A percentile compares a stretch with the other conserved stretches of the same genome.
phyloP scores from a whole-genome alignment of 176 grass and related monocot genomes.

The Hyparrhenia diplandra region DNA sequence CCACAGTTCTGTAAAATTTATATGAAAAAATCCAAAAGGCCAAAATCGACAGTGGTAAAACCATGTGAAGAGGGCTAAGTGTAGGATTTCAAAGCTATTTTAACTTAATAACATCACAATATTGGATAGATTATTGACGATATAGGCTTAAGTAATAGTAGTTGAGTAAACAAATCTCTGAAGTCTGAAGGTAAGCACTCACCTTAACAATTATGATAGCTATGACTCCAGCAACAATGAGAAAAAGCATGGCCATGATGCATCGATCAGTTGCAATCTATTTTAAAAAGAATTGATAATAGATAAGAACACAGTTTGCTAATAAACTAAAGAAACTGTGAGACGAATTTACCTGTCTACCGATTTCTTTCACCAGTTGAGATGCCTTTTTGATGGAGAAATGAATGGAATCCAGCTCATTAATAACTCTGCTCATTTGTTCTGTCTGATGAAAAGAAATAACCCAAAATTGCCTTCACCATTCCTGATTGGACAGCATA shows the following conservation, averaged over 20 bases:
- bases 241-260: conserved; percentile 93
- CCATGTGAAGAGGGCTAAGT: not conserved
- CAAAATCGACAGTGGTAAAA: not conserved
- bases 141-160: not conserved
- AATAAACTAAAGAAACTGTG: not conserved
- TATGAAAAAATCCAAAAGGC: conserved; percentile 5
- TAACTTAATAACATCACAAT: not conserved
- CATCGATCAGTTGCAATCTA: conserved; percentile 90
- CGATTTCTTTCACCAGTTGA: conserved; percentile 90
- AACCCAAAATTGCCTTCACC: not conserved
- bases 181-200: conserved; percentile 14
- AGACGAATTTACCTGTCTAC: conserved; percentile 56
- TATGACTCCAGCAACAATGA: conserved; percentile 94
- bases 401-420: conserved; percentile 97
- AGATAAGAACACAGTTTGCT: not conserved
- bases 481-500: not conserved
- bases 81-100: not conserved
- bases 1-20: not conserved
- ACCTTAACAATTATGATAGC: conserved; percentile 92
- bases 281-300: not conserved
- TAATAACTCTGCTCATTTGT: conserved; percentile 95
- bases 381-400: conserved; percentile 97
- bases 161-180: not conserved
- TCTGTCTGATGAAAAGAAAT: conserved; percentile 67
- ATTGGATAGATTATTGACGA: not conserved